Evolutionary conservation across 192 early-diverging fungal species (phyloP), one percentile per base, ranked within the genome.

Genomic region (Umbelopsis isabellina): DNA sequence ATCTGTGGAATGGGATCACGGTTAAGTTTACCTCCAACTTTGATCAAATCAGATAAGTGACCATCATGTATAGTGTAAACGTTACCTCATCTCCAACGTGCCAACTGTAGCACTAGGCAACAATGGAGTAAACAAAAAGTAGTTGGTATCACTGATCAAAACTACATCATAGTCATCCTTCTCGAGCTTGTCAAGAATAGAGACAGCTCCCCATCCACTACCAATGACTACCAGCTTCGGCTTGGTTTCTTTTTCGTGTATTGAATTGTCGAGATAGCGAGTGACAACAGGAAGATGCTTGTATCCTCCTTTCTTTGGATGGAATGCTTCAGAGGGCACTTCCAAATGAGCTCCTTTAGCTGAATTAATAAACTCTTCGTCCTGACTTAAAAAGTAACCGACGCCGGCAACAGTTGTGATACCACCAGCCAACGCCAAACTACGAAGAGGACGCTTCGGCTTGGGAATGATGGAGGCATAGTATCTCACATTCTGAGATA

Each of bases 101-200:
- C 86, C 86, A 9, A 87, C 86, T 3, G 82, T 85, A 12, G 82
- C 84, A 55, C 84, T 85, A 11, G 84, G 84, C 15, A 85, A 51
- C 46, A 85, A 53, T 22, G 80, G 84, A 33, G 84, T 85, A 67
- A 87, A 87, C 37, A 87, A 73, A 71, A 87, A 85, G 49, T 85
- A 87, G 70, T 85, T 85, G 37, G 75, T 84, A 53, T 49, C 66
- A 6, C 72, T 64, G 1, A 87, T 67, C 11, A 87, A 64, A 1
- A 84, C 85, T 16, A 87, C 79, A 72, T 87, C 78, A 65, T 84
- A 87, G 33, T 87, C 76, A 41, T 80, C 80, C 47, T 78, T 83
- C 41, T 85, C 84, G 44, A 87, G 67, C 33, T 77, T 78, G n/a
- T 83, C 82, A 12, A 87, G 47, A 1, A 70, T 33, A 5, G 48